These are phyloP conservation scores for Oenanthe javanica DNA, from an alignment of 140 eudicot species.

Conservation along the genomic window DNA sequence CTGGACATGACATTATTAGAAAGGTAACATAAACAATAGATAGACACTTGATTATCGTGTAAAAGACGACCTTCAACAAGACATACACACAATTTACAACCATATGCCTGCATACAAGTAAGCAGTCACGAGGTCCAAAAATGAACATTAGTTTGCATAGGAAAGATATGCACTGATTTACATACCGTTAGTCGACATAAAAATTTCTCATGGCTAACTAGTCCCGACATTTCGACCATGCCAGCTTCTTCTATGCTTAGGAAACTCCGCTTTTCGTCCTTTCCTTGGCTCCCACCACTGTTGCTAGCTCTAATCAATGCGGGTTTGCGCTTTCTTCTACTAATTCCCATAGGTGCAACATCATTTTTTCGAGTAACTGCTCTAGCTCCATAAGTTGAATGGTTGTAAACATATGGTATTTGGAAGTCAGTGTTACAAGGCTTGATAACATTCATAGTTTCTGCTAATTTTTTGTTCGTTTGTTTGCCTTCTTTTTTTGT, in stretches of 20 bases:
- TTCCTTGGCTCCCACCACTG: conserved; percentile 36
- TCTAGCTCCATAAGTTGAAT: not conserved
- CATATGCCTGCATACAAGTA: not conserved
- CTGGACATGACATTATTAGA: too few species aligned
- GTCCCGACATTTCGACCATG: conserved; percentile 79
- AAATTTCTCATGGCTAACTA: conserved; percentile 68
- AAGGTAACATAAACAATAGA: not conserved
- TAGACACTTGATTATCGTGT: not conserved
- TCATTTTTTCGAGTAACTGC: not conserved
- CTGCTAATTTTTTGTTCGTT: not conserved
- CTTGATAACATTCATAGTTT: conserved; percentile 35
- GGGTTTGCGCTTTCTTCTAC: conserved; percentile 17
- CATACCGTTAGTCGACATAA: conserved; percentile 84
- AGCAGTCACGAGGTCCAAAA: not conserved
- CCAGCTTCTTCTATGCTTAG: conserved; percentile 88
- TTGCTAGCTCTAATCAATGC: conserved; percentile 25
- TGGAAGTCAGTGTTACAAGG: conserved; percentile 15
- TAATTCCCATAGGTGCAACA: not conserved
- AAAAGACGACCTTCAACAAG: too few species aligned
- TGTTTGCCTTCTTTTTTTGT: not conserved
- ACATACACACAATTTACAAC: not conserved
- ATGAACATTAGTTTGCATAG: not conserved
- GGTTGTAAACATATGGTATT: conserved; percentile 12
- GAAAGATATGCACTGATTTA: not conserved
- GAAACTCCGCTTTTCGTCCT: conserved; percentile 41